Evolutionary conservation across 177 flowering plant species (phyloP), one percentile per base, ranked within the genome.

Genomic region (Telopea speciosissima): DNA sequence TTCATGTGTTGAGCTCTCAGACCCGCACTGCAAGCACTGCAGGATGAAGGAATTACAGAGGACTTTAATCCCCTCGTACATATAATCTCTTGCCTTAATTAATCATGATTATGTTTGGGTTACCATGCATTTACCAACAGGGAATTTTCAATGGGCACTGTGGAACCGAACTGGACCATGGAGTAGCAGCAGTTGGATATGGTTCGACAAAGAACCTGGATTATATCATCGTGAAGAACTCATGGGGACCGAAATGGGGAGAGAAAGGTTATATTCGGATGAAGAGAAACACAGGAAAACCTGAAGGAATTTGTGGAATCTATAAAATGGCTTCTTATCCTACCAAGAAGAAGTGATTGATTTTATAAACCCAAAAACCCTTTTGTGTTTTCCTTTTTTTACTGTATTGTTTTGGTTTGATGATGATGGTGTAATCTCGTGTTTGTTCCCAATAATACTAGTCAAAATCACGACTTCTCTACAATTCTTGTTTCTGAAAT

Each of bases 221-320:
- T 73, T 89, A 90, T 81, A 83, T 90, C 66, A 90, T 87, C 24
- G 96, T 93, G 72, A 93, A 81, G 88, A 93, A 93, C 80, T 91
- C 97, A 1, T 93, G 98, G 98, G 97, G 98, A 23, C 68, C 83
- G 3, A 89, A 74, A 76, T 93, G 98, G 98, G 98, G 97, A 68
- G 97, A 91, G 69, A 88, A 81, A 56, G 97, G 97, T 1, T 91
- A 75, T 79, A 87, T 93, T 14, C 86, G 92, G 80, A 85, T 93
- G 91, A 89, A 87, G 83, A 89, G 94, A 70, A 91, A 83, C 79
- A 85, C 85, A 1, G 93, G 91, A 0, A 90, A 87, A 69, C 79
- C 88, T 19, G 89, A 86, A 74, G 98, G 98, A 2, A 69, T 82
- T 0, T 93, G 98, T 76, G 98, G 97, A 10, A 89, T 93, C 72